Evolutionary conservation across 192 early-diverging fungal species (phyloP).

Genomic region (Podila epicladia): DNA sequence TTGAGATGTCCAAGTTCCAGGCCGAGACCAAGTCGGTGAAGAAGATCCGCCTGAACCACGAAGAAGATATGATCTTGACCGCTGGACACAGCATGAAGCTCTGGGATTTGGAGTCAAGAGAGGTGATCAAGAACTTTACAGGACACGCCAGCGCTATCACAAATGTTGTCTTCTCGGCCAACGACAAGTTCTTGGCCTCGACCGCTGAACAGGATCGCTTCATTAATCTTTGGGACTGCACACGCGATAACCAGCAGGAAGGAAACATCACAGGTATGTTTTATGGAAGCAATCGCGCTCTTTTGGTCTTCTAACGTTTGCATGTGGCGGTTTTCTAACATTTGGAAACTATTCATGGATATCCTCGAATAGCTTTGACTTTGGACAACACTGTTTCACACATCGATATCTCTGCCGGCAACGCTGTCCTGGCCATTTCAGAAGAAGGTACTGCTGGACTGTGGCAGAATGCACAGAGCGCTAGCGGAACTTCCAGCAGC

Average conservation of each 20-base stretch:
- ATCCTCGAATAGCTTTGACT: conserved; percentile 45
- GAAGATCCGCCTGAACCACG: conserved; percentile 58
- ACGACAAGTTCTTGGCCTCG: conserved; percentile 59
- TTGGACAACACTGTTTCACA: conserved; percentile 58
- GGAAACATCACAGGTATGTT: conserved; percentile 53
- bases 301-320: background rate
- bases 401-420: conserved; percentile 55
- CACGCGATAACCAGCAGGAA: conserved; percentile 46
- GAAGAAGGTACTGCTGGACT: conserved; percentile 62
- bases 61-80: conserved; percentile 59
- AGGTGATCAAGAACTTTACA: conserved; percentile 61
- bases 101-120: conserved; percentile 58
- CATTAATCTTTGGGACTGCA: conserved; percentile 66
- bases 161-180: conserved; percentile 56
- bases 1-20: conserved; percentile 62
- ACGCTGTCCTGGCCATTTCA: conserved; percentile 60
- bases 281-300: background rate
- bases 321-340: background rate
- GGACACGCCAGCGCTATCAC: conserved; percentile 63
- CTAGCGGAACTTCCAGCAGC: conserved; percentile 34
- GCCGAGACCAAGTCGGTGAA: conserved; percentile 57
- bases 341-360: background rate
- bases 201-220: conserved; percentile 62
- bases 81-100: conserved; percentile 66
- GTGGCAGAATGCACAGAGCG: conserved; percentile 57